Conservation (phyloP, 768 basidiomycete genomes). For the Boletus reticuloceps region DNA sequence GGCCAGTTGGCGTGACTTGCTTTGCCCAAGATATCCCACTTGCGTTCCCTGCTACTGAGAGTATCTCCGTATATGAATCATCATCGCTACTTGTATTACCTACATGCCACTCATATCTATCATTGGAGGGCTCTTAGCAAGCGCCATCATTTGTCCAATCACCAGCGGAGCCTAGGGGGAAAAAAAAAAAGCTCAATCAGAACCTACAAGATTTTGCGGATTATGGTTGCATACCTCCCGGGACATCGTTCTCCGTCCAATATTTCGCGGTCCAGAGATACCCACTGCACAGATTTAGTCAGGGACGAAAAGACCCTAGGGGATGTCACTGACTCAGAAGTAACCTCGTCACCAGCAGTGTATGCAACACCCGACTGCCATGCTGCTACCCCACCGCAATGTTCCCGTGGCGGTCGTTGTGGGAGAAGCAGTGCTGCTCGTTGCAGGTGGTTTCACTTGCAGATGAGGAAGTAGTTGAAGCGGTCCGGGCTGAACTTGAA, state of each 20-base stretch:
- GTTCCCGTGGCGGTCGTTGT: constrained; percentile 29
- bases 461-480: constrained; percentile 5
- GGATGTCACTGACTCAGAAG: constrained; percentile 44
- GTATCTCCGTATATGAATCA: background rate
- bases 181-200: background rate
- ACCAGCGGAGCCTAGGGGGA: constrained; percentile 41
- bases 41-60: background rate
- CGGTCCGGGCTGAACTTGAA: too few species aligned
- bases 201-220: background rate
- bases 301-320: background rate
- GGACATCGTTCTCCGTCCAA: constrained; percentile 60
- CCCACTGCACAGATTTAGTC: constrained; percentile 6
- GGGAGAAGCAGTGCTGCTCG: constrained; percentile 13
- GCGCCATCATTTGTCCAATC: constrained; percentile 59
- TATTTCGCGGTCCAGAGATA: constrained; percentile 52
- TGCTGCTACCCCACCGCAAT: constrained; percentile 48
- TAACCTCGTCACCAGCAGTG: constrained; percentile 49
- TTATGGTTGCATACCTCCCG: constrained; percentile 33
- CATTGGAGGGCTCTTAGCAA: constrained; percentile 32
- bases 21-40: background rate
- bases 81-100: background rate
- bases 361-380: constrained; percentile 48
- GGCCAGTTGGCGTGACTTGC: too few species aligned
- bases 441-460: constrained; percentile 4
- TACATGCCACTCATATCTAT: background rate